These are phyloP conservation scores for Marvania coccoides DNA, from an alignment of 139 green algal genomes.

Conservation along the genomic window DNA sequence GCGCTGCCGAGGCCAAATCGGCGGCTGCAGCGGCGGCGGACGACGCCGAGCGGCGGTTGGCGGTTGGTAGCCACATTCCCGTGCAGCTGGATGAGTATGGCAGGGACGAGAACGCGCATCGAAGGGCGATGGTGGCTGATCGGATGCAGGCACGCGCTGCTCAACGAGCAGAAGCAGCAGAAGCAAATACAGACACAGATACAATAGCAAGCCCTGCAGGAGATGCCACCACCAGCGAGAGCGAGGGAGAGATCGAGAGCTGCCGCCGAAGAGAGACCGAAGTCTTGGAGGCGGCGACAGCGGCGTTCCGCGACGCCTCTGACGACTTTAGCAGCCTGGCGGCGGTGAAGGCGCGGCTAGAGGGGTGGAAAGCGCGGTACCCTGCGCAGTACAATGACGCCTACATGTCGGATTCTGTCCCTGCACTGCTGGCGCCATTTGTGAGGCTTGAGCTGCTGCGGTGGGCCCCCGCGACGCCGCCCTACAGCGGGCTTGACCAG, in stretches of 20 bases:
- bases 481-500: conserved; percentile 46
- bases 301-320: conserved; percentile 74
- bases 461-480: conserved; percentile 50
- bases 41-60: not conserved
- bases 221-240: conserved; percentile 11
- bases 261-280: not conserved
- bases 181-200: not conserved
- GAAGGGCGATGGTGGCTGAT: conserved; percentile 29
- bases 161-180: not conserved
- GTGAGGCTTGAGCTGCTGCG: conserved; percentile 83
- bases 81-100: conserved; percentile 86
- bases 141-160: conserved; percentile 5
- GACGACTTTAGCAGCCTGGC: conserved; percentile 65
- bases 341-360: conserved; percentile 51
- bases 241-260: conserved; percentile 54
- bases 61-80: conserved; percentile 5
- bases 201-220: not conserved
- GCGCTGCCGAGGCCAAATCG: conserved; percentile 28
- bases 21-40: conserved; percentile 20
- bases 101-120: conserved; percentile 59
- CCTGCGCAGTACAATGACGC: conserved; percentile 62
- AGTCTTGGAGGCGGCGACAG: conserved; percentile 16
- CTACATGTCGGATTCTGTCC: conserved; percentile 62
- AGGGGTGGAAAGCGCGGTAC: conserved; percentile 55
- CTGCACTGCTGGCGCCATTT: conserved; percentile 88